A percentile compares a stretch with the other conserved stretches of the same genome.
These are phyloP conservation scores for Saksenaea oblongispora DNA, from an alignment of 371 early-diverging fungal genomes.

Conservation along the genomic window DNA sequence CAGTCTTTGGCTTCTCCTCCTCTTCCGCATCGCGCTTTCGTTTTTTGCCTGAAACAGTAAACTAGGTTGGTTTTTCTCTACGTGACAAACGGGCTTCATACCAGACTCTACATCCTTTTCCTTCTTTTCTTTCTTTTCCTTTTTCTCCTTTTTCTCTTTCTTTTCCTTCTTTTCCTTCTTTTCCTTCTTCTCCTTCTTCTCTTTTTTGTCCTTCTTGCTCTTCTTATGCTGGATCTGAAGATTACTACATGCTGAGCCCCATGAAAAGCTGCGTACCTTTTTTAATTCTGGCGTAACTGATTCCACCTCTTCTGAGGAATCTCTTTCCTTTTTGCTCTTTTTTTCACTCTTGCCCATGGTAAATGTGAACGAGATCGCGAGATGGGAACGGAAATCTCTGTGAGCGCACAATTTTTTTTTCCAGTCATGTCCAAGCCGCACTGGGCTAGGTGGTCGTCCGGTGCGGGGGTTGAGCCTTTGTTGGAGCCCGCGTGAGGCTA, in stretches of 20 bases:
- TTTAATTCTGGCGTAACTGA: not conserved
- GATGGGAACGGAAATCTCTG: not conserved
- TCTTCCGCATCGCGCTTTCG: conserved; percentile 10
- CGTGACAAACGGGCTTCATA: too few relatives aligned
- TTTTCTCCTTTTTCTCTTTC: not conserved
- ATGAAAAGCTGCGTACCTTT: not conserved
- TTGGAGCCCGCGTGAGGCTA: too few relatives aligned
- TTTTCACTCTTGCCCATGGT: not conserved
- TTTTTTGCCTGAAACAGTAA: conserved; percentile 15
- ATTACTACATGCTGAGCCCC: not conserved
- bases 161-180: not conserved
- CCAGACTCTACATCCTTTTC: not conserved
- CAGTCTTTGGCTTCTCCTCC: conserved; percentile 15
- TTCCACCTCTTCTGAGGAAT: not conserved
- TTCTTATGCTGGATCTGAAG: not conserved
- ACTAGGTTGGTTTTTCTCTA: too few relatives aligned
- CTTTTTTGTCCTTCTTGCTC: not conserved
- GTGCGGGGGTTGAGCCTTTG: too few relatives aligned
- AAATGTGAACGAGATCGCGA: not conserved
- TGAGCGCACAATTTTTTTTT: not conserved
- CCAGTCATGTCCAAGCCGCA: not conserved
- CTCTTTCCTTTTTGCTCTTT: not conserved
- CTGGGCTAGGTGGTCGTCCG: too few relatives aligned
- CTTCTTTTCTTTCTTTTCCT: not conserved
- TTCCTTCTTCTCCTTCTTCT: not conserved